Conservation (phyloP, 2,329 filamentous ascomycete species). For the Talaromyces sp. region DNA sequence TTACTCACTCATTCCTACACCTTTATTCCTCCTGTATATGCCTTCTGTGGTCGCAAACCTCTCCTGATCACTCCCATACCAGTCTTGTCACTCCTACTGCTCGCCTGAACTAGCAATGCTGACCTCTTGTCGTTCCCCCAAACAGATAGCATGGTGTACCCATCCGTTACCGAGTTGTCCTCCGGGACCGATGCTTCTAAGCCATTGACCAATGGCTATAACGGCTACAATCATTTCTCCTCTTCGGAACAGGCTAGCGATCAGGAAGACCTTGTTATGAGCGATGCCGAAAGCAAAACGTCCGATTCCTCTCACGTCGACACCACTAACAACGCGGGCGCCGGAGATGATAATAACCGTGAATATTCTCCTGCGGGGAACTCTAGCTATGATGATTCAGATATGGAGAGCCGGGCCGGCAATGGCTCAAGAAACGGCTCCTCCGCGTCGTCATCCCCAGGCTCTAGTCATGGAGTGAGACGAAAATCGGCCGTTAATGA, state of each 20-base stretch:
- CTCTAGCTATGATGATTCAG: slow-evolving; percentile 35
- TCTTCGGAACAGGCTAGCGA: slow-evolving; percentile 26
- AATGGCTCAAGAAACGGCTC: slow-evolving; percentile 24
- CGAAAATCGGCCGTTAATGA: slow-evolving; percentile 69
- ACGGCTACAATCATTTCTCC: slow-evolving; percentile 30
- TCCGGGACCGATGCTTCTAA: slow-evolving; percentile 24
- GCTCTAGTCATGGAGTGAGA: slow-evolving; percentile 67
- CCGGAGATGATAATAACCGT: slow-evolving; percentile 44
- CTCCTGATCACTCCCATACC: slow-evolving; percentile 25
- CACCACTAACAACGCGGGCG: slow-evolving; percentile 44
- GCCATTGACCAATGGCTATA: slow-evolving; percentile 35
- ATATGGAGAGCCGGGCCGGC: slow-evolving; percentile 11
- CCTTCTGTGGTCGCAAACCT: slow-evolving; percentile 34
- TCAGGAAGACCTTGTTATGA: slow-evolving; percentile 41
- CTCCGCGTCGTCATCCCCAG: slow-evolving; percentile 60
- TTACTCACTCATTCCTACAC: slow-evolving; percentile 20
- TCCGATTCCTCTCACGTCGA: slow-evolving; percentile 63
- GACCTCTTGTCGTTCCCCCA: slow-evolving; percentile 33
- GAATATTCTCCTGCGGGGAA: slow-evolving; percentile 38
- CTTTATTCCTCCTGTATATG: slow-evolving; percentile 25
- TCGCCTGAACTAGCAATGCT: slow-evolving; percentile 40
- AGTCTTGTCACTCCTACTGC: slow-evolving; percentile 22
- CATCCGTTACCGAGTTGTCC: slow-evolving; percentile 37
- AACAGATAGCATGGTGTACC: slow-evolving; percentile 48
- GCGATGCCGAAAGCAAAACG: slow-evolving; percentile 69